A percentile compares a stretch with the other conserved stretches of the same genome.
phyloP scores from a whole-genome alignment of 108 stramenopile genomes.

The Cyclotella baltica region DNA sequence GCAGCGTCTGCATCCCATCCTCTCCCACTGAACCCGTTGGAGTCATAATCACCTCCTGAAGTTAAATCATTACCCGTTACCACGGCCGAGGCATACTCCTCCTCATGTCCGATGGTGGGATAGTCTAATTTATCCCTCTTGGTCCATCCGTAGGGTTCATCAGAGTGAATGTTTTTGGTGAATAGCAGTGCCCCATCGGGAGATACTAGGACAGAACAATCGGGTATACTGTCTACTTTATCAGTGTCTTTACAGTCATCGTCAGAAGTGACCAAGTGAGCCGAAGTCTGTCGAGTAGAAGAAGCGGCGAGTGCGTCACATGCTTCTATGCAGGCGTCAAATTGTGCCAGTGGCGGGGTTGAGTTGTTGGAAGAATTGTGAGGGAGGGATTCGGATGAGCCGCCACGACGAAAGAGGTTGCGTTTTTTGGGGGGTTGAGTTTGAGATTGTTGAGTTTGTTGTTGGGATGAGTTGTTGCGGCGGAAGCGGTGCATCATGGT shows the following conservation, averaged over 20 bases:
- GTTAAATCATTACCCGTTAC: slow-evolving; percentile 66
- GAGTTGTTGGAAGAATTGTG: not conserved
- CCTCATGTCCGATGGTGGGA: slow-evolving; percentile 18
- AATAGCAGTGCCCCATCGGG: slow-evolving; percentile 73
- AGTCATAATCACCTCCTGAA: slow-evolving; percentile 46
- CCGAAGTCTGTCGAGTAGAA: slow-evolving; percentile 28
- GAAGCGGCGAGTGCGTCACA: slow-evolving; percentile 63
- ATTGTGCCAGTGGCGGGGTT: slow-evolving; percentile 44
- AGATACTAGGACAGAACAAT: slow-evolving; percentile 73
- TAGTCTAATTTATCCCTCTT: slow-evolving; percentile 5
- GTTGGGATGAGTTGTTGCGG: not conserved
- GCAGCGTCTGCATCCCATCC: slow-evolving; percentile 43
- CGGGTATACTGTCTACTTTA: slow-evolving; percentile 28
- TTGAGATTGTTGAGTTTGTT: not conserved
- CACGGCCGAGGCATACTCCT: slow-evolving; percentile 65
- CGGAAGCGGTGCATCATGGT: slow-evolving; percentile 13
- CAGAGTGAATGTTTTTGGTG: slow-evolving; percentile 27
- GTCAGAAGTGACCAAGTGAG: not conserved
- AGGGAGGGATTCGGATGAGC: not conserved
- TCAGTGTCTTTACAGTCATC: not conserved
- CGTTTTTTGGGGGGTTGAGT: not conserved
- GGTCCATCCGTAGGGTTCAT: slow-evolving; percentile 38
- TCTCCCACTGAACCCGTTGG: slow-evolving; percentile 69
- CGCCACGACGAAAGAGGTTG: not conserved
- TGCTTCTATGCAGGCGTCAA: slow-evolving; percentile 71